A percentile compares a stretch with the other conserved stretches of the same genome.
phyloP scores from a whole-genome alignment of 1,284 basidiomycete species.

The Ceratobasidium sp. region DNA sequence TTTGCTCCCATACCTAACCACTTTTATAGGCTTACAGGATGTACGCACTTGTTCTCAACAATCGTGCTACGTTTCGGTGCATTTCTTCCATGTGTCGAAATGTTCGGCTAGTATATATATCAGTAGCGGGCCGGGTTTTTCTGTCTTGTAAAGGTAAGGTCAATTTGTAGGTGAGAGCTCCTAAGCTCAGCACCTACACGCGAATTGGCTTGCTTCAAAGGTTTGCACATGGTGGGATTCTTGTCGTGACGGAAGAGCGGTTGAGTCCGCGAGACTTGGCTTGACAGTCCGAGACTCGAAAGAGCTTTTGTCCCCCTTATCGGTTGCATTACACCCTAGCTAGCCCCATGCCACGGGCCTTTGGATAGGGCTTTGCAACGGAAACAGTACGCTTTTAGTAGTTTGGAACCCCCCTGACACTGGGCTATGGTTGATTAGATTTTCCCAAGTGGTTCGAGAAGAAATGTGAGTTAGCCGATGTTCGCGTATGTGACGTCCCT shows the following conservation, averaged over 20 bases:
- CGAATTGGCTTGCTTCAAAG: constrained; percentile 22
- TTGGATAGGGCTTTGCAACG: neutral
- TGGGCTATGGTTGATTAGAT: neutral
- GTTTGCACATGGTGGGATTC: constrained; percentile 30
- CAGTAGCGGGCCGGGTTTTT: neutral
- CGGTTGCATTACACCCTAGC: constrained; percentile 5
- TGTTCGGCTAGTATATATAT: constrained; percentile 18
- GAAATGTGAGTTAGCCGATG: neutral
- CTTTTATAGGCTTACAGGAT: constrained; percentile 9
- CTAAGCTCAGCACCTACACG: constrained; percentile 27
- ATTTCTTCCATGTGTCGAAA: constrained; percentile 35
- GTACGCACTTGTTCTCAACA: constrained; percentile 36
- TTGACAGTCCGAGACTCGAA: constrained; percentile 27
- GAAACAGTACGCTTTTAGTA: neutral
- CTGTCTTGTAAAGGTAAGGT: constrained; percentile 20
- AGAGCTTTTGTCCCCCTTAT: constrained; percentile 17
- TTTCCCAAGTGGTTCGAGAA: neutral
- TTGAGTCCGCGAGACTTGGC: constrained; percentile 21
- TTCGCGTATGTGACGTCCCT: neutral
- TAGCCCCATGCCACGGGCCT: neutral
- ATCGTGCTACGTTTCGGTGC: constrained; percentile 25
- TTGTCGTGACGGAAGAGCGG: constrained; percentile 9
- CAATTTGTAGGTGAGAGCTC: too few species aligned
- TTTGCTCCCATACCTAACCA: too few species aligned
- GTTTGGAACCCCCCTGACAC: neutral